These are phyloP conservation scores for Cornus kousa DNA, from an alignment of 148 eudicot genomes.

Conservation along the genomic window DNA sequence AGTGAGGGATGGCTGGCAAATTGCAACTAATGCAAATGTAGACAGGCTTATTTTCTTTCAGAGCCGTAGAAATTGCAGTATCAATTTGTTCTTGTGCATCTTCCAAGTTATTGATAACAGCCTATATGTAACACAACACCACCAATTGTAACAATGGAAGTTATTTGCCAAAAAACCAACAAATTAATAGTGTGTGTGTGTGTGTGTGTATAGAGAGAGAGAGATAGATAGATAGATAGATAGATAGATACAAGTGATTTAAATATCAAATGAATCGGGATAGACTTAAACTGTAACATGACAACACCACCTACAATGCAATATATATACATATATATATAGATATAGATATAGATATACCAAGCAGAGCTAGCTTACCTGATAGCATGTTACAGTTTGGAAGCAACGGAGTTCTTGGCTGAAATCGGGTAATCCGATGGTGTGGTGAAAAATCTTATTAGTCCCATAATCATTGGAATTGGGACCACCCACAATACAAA, in stretches of 20 bases:
- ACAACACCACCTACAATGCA: too few species aligned
- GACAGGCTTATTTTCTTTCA: constrained; percentile 17
- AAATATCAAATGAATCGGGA: too few species aligned
- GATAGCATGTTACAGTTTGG: constrained; percentile 41
- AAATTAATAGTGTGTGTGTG: too few species aligned
- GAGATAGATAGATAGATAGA: too few species aligned
- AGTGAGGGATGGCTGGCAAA: too few species aligned
- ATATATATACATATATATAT: too few species aligned
- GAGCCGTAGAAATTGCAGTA: constrained; percentile 13
- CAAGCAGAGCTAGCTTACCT: constrained; percentile 23
- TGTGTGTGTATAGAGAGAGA: too few species aligned
- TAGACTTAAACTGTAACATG: too few species aligned
- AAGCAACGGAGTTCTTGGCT: constrained; percentile 25
- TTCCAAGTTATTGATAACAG: too few species aligned
- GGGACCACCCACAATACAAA: constrained; percentile 22
- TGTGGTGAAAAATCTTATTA: constrained; percentile 25
- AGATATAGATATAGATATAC: background rate
- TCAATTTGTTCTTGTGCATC: constrained; percentile 7
- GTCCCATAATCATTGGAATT: constrained; percentile 30
- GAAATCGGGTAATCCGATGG: constrained; percentile 32
- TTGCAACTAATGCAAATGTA: constrained; percentile 13
- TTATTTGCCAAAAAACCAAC: too few species aligned
- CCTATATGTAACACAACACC: too few species aligned
- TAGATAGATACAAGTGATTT: background rate
- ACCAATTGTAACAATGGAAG: too few species aligned